These are phyloP conservation scores for Pulveroboletus sp. DNA, from an alignment of 768 basidiomycete species.

Conservation along the genomic window DNA sequence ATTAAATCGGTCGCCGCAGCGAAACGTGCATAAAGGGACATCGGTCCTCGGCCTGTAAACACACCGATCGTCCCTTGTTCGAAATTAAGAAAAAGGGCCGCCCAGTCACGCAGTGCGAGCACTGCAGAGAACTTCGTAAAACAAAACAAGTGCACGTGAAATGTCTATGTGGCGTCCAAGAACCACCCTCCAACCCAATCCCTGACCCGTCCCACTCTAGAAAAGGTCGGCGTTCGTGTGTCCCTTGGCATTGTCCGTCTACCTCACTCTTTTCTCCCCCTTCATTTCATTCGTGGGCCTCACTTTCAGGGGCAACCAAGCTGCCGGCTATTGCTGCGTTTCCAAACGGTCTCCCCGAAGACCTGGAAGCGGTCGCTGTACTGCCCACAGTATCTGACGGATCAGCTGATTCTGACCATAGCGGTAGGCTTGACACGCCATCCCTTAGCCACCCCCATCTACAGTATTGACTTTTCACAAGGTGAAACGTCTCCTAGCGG, in stretches of 20 bases:
- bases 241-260: background rate
- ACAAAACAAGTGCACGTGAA: slow-evolving; percentile 43
- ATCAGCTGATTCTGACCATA: slow-evolving; percentile 57
- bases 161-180: slow-evolving; percentile 39
- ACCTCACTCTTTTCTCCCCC: slow-evolving; percentile 12
- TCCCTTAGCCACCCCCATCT: slow-evolving; percentile 34
- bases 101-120: slow-evolving; percentile 51
- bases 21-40: slow-evolving; percentile 95
- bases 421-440: slow-evolving; percentile 55
- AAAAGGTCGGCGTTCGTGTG: slow-evolving; percentile 53
- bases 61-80: slow-evolving; percentile 82
- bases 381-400: slow-evolving; percentile 41
- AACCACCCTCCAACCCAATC: slow-evolving; percentile 19
- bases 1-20: slow-evolving; percentile 35
- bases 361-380: slow-evolving; percentile 50
- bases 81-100: slow-evolving; percentile 69
- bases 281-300: slow-evolving; percentile 39
- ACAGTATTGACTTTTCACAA: slow-evolving; percentile 43
- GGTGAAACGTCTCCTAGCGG: slow-evolving; percentile 42
- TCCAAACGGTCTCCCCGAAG: slow-evolving; percentile 70
- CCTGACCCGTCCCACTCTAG: slow-evolving; percentile 36
- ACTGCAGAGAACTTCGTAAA: slow-evolving; percentile 45
- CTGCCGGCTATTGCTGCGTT: slow-evolving; percentile 71
- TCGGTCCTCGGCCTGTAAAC: slow-evolving; percentile 83
- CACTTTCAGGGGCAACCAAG: slow-evolving; percentile 47